Evolutionary conservation across 1,284 basidiomycete genomes (phyloP).

Genomic region (Heimioporus retisporus): DNA sequence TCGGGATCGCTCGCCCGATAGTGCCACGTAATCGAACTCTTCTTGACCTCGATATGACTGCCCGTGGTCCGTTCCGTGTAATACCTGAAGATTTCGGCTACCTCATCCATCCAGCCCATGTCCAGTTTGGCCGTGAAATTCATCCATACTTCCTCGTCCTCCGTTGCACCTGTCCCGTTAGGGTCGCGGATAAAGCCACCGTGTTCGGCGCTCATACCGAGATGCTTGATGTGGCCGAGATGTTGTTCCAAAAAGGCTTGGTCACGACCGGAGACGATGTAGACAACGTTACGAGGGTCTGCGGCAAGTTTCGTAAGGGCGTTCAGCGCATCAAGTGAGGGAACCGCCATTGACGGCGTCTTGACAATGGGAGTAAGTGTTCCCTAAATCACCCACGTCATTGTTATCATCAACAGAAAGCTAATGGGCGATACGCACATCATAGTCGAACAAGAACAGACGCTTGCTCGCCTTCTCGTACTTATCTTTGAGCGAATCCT

Average conservation of each 20-base stretch:
- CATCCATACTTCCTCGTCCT: constrained; percentile 68
- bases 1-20: constrained; percentile 95
- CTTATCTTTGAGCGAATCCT: constrained; percentile 66
- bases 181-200: constrained; percentile 93
- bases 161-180: constrained; percentile 16
- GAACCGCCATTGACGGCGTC: constrained; percentile 89
- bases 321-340: constrained; percentile 80
- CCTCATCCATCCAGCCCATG: constrained; percentile 99
- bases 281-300: constrained; percentile 93
- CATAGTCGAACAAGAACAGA: constrained; percentile 97
- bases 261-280: constrained; percentile 99
- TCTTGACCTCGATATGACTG: constrained; percentile 97
- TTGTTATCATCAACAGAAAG: not conserved
- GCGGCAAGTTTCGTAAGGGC: constrained; percentile 79
- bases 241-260: constrained; percentile 93
- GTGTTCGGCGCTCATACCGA: constrained; percentile 98
- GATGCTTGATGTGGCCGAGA: constrained; percentile 84
- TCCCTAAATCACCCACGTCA: constrained; percentile 60
- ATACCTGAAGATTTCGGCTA: constrained; percentile 96
- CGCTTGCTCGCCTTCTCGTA: constrained; percentile 86
- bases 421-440: constrained; percentile 62
- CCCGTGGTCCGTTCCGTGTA: constrained; percentile 98
- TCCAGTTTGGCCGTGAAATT: constrained; percentile 94
- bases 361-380: constrained; percentile 98
- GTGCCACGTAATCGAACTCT: constrained; percentile 98